Evolutionary conservation across 192 early-diverging fungal genomes (phyloP), one percentile per base, ranked within the genome.

Genomic region (Tieghemiomyces parasiticus): DNA sequence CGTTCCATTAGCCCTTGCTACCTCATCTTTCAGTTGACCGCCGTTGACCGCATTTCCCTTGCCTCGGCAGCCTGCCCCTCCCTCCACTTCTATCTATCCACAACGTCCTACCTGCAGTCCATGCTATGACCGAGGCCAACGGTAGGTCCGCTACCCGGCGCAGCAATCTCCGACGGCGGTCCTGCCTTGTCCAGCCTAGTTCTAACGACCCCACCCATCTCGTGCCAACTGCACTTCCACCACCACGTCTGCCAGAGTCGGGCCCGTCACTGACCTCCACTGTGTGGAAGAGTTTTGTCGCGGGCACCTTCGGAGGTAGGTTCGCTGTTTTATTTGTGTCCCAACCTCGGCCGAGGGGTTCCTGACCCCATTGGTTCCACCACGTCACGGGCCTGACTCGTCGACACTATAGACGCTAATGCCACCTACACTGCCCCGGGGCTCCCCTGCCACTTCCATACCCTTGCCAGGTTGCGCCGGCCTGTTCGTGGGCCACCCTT

Each of bases 401-500:
- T 42, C 38, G 38, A 6, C 38, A 16, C 16, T 16, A 42, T 16
- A 42, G 6, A 42, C 16, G 16, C 6, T 10, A 42, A 6, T 42
- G 16, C 16, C 38, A 42, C 16, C 38, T 42, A 6, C 8, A 10
- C 38, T 16, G 38, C 38, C 16, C 16, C 16, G 6, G 38, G 38
- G 16, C 38, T 42, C 6, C 16, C 38, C 8, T 42, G 38, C 38
- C 38, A 16, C 38, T 42, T 60, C n/a, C 10, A 44, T 59, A 30
- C 14, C 14, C 60, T 56, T 30, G 32, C 3, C 59, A 79, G 78
- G 78, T 52, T 66, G 77, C 29, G 74, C 78, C 30, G 78, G 78
- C 31, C 55, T 80, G 25, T 71, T 69, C 63, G 78, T 80, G 14
- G 78, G 78, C 47, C 78, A 80, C 67, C 78, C 78, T 59, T 80